Base-by-base conservation (phyloP, 768 basidiomycete genomes). In the Suillus tomentosus region DNA sequence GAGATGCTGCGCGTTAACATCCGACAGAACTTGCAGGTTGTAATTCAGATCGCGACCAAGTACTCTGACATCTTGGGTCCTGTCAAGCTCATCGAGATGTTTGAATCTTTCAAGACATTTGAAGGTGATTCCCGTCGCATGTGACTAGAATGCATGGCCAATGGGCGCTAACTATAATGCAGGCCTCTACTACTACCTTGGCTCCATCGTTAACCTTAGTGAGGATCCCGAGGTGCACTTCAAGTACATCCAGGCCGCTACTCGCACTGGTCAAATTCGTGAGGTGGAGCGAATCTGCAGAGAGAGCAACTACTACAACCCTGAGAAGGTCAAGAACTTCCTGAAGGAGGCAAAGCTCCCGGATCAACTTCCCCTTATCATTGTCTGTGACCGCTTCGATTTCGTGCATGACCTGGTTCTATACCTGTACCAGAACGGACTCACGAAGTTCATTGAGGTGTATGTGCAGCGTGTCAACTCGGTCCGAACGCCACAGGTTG, bases 251-350 rank as follows among this genome's bases (percentile, higher is more conserved):
- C 96, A 99, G 73, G 97, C 97, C 34, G 97, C 97, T 7, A 96
- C 95, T 2, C 89, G 96, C 34, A 99, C 97, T 36, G 96, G 96
- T 48, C 97, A 99, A 75, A 95, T 99, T 69, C 91, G 97, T 57
- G 97, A 99, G 76, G 97, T 99, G 63, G 97, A 99, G 79, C 95
- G 97, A 54, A 96, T 99, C 72, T 98, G 96, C 74, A 85, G 97
- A 61, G 97, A 99, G 80, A 95, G 92, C 77, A 98, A 99, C 79
- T 83, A 82, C 79, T 99, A 99, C 85, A 98, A 96, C 77, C 94
- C 97, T 1, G 97, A 99, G 82, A 99, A 99, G 79, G 97, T 99
- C 85, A 99, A 99, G 85, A 99, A 99, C 80, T 99, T 98, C 90
- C 87, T 98, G 77, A 98, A 98, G 78, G 97, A 99, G 74, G 96